Conservation (phyloP, 164 flowering plant genomes). For the Brasenia schreberi region DNA sequence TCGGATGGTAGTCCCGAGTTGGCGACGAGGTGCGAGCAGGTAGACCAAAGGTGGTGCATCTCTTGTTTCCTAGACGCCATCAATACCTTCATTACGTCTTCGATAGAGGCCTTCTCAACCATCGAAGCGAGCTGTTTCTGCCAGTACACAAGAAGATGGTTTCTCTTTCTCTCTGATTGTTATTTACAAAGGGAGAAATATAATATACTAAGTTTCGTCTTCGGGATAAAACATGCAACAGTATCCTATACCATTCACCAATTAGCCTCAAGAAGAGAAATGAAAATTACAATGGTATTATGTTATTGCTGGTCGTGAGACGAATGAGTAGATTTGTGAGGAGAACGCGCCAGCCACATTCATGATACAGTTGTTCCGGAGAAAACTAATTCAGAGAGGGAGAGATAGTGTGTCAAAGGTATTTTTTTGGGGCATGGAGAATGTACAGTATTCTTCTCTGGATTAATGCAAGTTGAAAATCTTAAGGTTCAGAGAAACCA, state of each 20-base stretch:
- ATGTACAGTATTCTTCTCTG: not conserved
- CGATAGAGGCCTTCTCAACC: constrained; percentile 99
- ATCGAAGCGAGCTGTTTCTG: constrained; percentile 74
- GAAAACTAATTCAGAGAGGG: not conserved
- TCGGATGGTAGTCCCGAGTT: constrained; percentile 96
- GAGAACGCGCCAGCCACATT: too few species aligned
- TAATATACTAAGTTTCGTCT: not conserved
- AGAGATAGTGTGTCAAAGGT: not conserved
- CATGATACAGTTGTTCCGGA: not conserved
- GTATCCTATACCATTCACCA: not conserved
- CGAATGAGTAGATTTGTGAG: too few species aligned
- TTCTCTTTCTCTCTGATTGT: not conserved
- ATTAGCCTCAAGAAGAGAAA: too few species aligned
- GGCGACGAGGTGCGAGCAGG: constrained; percentile 88
- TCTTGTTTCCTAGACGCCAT: constrained; percentile 93
- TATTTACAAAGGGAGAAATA: not conserved
- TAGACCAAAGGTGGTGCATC: constrained; percentile 98
- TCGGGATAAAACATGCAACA: not conserved
- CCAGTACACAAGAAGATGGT: not conserved
- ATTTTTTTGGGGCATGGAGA: not conserved
- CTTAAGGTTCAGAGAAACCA: not conserved
- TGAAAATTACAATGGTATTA: too few species aligned
- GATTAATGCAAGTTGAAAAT: too few species aligned
- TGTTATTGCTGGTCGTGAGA: too few species aligned
- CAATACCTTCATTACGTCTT: constrained; percentile 95